Base-by-base conservation (phyloP, 2,329 filamentous ascomycete genomes). In the Claviceps lovelessii region DNA sequence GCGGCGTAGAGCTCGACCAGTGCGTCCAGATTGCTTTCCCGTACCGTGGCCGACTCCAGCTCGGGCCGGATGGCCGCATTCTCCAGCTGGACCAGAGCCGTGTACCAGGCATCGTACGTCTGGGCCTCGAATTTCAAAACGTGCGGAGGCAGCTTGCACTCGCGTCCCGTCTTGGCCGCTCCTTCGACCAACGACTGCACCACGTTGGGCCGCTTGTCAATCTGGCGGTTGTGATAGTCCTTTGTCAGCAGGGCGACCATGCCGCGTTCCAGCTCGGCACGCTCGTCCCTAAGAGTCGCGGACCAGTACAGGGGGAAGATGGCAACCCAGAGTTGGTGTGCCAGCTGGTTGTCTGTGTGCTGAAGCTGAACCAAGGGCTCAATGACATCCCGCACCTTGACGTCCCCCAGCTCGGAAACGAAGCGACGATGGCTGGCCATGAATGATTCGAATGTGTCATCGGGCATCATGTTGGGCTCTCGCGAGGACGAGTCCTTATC, bases 31-130 rank as follows among this genome's bases (percentile, higher is more conserved):
- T 94, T 97, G 71, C 91, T 97, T 68, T 98, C 94, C 37, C 90
- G 80, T 23, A 95, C 86, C 48, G 81, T 83, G 1, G 87, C 74
- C 1, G 90, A 95, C 62, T 97, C 90, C 45, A 90, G 81, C 54
- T 90, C 80, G 0, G 93, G 90, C 52, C 83, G 83, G 64, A 95
- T 85, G 9, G 89, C 90, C 33, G 86, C 83, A 56, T 95, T 89
- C 68, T 99, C 93, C 58, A 98, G 81, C 63, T 93, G 90, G 15
- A 86, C 84, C 28, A 95, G 79, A 15, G 88, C 88, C n/a, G 89
- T 90, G 66, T 98, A 98, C 94, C 93, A 98, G 0, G 86, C 88
- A 68, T 96, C 90, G 66, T 95, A 98, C 0, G 89, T 95, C 67
- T 88, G 88, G 23, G 90, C 91, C 55, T 94, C 80, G 62, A 90